Evolutionary conservation across 2,329 filamentous ascomycete genomes (phyloP).

Genomic region (Cercospora sesami): DNA sequence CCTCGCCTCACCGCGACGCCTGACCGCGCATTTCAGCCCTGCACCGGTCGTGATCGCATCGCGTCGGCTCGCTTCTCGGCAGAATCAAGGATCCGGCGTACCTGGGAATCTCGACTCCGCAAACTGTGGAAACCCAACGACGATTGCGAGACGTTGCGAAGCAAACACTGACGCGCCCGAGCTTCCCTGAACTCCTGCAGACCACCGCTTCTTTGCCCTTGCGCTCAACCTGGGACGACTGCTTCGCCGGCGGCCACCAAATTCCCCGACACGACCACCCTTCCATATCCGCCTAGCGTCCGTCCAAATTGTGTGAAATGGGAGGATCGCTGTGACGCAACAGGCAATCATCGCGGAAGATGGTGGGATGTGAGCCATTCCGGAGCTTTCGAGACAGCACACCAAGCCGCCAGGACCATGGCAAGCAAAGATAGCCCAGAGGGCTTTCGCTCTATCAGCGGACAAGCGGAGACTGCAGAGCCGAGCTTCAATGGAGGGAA

Average conservation of each 20-base stretch:
- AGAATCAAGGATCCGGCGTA: background rate
- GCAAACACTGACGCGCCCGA: slow-evolving; percentile 9
- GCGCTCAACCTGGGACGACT: background rate
- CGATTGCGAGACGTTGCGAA: slow-evolving; percentile 5
- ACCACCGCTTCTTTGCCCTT: background rate
- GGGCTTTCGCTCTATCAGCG: slow-evolving; percentile 42
- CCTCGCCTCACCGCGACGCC: background rate
- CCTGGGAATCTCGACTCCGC: slow-evolving; percentile 8
- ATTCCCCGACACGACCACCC: background rate
- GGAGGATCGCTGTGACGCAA: slow-evolving; percentile 12
- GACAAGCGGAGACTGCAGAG: slow-evolving; percentile 42
- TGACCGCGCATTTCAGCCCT: background rate
- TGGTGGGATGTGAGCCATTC: background rate
- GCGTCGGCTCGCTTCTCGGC: background rate
- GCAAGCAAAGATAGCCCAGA: slow-evolving; percentile 35
- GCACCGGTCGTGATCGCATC: slow-evolving; percentile 6
- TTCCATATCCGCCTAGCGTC: background rate
- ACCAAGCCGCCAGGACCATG: slow-evolving; percentile 26
- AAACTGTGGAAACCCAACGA: slow-evolving; percentile 5
- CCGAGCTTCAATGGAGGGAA: slow-evolving; percentile 30
- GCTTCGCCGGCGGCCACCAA: background rate
- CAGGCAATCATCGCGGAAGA: slow-evolving; percentile 7
- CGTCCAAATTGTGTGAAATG: background rate
- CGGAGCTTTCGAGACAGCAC: slow-evolving; percentile 7
- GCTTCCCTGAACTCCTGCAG: background rate